phyloP scores from a whole-genome alignment of 1,284 basidiomycete species.

The Calocybe gambosa region DNA sequence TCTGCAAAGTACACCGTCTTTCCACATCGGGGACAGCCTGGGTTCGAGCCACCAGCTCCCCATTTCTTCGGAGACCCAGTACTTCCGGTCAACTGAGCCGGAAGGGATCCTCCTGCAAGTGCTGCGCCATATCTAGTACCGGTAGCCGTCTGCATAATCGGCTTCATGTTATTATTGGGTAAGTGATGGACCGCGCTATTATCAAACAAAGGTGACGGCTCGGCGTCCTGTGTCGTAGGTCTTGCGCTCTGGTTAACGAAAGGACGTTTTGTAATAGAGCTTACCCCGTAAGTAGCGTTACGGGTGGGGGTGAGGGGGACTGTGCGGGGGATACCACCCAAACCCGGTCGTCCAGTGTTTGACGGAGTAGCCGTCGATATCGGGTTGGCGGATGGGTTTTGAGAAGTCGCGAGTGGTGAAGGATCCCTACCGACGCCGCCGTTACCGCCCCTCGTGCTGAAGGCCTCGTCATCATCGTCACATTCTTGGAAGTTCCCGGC shows the following conservation, averaged over 20 bases:
- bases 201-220: not conserved
- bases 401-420: conserved; percentile 1
- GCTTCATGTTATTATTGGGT: conserved; percentile 2
- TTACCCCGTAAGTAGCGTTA: conserved; percentile 17
- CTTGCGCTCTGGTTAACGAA: conserved; percentile 9
- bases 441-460: not conserved
- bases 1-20: conserved; percentile 38
- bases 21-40: conserved; percentile 29
- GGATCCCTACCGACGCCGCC: conserved; percentile 3
- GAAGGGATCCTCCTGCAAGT: conserved; percentile 14
- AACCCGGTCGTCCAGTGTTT: conserved; percentile 29
- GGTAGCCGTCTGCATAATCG: conserved; percentile 17
- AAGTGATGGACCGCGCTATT: not conserved
- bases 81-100: conserved; percentile 22
- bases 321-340: conserved; percentile 29
- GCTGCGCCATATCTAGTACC: conserved; percentile 19
- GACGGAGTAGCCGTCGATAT: conserved; percentile 16
- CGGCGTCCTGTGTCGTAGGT: not conserved
- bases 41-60: conserved; percentile 24
- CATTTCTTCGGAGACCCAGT: conserved; percentile 27
- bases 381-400: conserved; percentile 1
- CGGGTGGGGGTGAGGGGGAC: conserved; percentile 23
- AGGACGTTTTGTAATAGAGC: conserved; percentile 9
- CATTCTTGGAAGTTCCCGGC: not conserved
- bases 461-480: conserved; percentile 1